Evolutionary conservation across 164 flowering plant genomes (phyloP).

Genomic region (Saururus chinensis): DNA sequence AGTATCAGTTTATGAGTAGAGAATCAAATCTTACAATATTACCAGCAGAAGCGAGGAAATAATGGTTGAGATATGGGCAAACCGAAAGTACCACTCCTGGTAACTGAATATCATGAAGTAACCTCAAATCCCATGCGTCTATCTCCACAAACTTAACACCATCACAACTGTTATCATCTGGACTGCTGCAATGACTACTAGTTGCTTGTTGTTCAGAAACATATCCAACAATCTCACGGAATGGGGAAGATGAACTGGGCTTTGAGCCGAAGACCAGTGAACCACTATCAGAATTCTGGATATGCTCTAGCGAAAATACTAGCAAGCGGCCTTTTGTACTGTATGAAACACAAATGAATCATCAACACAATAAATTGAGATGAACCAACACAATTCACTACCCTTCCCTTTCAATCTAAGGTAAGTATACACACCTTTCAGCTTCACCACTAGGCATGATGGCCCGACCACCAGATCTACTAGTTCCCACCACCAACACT

Average conservation of each 20-base stretch:
- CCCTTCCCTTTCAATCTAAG: neutral
- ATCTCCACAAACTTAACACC: constrained; percentile 73
- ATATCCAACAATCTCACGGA: constrained; percentile 53
- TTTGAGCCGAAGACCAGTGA: constrained; percentile 47
- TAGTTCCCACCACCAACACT: constrained; percentile 82
- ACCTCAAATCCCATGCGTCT: constrained; percentile 65
- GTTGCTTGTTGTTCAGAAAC: constrained; percentile 61
- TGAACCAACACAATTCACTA: neutral
- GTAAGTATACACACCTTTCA: constrained; percentile 48
- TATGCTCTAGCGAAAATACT: constrained; percentile 61
- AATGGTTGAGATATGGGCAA: constrained; percentile 81
- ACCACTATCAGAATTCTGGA: constrained; percentile 57
- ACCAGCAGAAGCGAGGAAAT: constrained; percentile 85
- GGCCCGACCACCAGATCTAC: constrained; percentile 72
- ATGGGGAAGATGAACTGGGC: constrained; percentile 57
- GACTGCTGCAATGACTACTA: constrained; percentile 82
- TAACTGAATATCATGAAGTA: constrained; percentile 30
- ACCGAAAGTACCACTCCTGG: constrained; percentile 79
- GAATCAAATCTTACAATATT: constrained; percentile 57
- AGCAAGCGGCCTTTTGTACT: constrained; percentile 78
- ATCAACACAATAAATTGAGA: neutral
- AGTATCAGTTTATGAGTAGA: neutral
- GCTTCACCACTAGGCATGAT: constrained; percentile 99
- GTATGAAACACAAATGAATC: constrained; percentile 8
- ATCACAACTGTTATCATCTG: constrained; percentile 68